A percentile compares a stretch with the other conserved stretches of the same genome.
phyloP scores from a whole-genome alignment of 129 eudicot genomes.

The Flaveria bidentis region DNA sequence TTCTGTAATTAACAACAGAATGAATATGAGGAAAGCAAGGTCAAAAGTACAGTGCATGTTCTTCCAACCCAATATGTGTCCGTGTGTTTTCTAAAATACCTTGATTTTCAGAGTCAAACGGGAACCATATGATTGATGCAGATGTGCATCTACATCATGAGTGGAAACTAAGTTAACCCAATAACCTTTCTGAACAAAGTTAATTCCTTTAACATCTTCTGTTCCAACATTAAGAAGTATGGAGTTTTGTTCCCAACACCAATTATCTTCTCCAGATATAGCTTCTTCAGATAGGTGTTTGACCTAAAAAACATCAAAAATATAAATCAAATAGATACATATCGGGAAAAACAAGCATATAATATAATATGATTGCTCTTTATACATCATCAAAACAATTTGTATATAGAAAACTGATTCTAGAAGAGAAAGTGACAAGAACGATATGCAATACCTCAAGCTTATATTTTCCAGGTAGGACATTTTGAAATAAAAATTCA shows the following conservation, averaged over 20 bases:
- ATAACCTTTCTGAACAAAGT: conserved; percentile 79
- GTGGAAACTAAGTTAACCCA: conserved; percentile 80
- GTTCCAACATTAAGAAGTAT: conserved; percentile 57
- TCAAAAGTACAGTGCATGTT: conserved; percentile 16
- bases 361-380: conserved; percentile 11
- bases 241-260: conserved; percentile 95
- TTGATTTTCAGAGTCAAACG: conserved; percentile 69
- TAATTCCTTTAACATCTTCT: conserved; percentile 68
- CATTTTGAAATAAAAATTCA: conserved; percentile 72
- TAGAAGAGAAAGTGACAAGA: not conserved
- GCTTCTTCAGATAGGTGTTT: conserved; percentile 53
- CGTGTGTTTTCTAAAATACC: conserved; percentile 42
- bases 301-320: conserved; percentile 47
- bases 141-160: conserved; percentile 82
- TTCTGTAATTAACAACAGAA: conserved; percentile 56
- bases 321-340: conserved; percentile 11
- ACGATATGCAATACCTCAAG: conserved; percentile 64
- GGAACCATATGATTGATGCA: conserved; percentile 64
- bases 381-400: conserved; percentile 15
- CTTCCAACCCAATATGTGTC: conserved; percentile 19
- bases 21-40: not conserved
- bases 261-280: conserved; percentile 61
- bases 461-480: conserved; percentile 87
- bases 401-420: conserved; percentile 5
- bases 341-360: conserved; percentile 2